Percentiles rank a stretch among this genome's conserved stretches.
Evolutionary conservation across 768 basidiomycete species (phyloP).

Genomic region (Xerocomus potaroensis): DNA sequence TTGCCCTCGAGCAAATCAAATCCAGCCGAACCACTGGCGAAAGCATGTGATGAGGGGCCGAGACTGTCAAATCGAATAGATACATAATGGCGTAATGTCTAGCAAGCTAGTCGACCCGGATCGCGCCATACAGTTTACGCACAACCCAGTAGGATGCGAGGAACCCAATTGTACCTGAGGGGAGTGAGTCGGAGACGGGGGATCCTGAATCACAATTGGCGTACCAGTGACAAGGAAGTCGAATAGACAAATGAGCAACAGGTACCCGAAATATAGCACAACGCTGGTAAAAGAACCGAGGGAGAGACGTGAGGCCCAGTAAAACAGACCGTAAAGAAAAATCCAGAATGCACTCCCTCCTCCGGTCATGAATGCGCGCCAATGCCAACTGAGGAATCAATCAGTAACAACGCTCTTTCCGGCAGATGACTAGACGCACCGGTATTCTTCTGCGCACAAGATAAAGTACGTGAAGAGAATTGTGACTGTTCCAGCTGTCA

Average conservation of each 20-base stretch:
- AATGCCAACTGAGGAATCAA: slow-evolving; percentile 74
- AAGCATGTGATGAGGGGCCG: too few relatives aligned
- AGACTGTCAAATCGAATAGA: slow-evolving; percentile 6
- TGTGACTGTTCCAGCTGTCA: slow-evolving; percentile 89
- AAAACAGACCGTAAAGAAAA: slow-evolving; percentile 82
- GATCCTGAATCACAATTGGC: neutral
- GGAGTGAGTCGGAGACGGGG: neutral
- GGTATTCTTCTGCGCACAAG: slow-evolving; percentile 92
- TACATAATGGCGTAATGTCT: slow-evolving; percentile 8
- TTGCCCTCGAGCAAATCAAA: too few relatives aligned
- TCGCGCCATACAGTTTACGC: slow-evolving; percentile 73
- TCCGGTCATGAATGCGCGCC: slow-evolving; percentile 89
- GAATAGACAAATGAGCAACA: slow-evolving; percentile 75
- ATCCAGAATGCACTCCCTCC: slow-evolving; percentile 94
- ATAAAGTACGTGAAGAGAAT: slow-evolving; percentile 89
- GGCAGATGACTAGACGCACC: slow-evolving; percentile 42
- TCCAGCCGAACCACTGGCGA: too few relatives aligned
- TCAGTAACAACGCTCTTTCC: slow-evolving; percentile 3
- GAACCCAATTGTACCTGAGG: slow-evolving; percentile 87
- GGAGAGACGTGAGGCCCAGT: slow-evolving; percentile 83
- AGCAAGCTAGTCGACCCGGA: slow-evolving; percentile 59
- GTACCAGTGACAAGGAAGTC: slow-evolving; percentile 86
- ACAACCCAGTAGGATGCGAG: slow-evolving; percentile 91
- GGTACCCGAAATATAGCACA: slow-evolving; percentile 86
- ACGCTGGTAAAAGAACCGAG: slow-evolving; percentile 79